phyloP scores from a whole-genome alignment of 129 eudicot species.

The Flaveria trinervia region DNA sequence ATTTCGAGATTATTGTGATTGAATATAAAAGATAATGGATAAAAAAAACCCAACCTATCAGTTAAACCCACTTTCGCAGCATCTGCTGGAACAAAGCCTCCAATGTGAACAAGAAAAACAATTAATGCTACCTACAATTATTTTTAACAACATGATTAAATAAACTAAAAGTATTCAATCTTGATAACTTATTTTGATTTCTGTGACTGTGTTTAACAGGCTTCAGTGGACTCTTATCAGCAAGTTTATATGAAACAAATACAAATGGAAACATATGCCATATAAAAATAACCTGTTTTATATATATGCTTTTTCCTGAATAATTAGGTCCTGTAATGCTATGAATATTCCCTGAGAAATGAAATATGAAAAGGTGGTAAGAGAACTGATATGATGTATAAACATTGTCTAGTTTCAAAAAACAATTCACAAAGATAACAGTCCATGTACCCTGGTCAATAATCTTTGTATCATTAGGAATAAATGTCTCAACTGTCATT shows the following conservation, averaged over 20 bases:
- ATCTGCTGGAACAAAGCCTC: slow-evolving; percentile 94
- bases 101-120: slow-evolving; percentile 62
- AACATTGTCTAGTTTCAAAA: background rate
- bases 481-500: slow-evolving; percentile 92
- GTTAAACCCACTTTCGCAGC: slow-evolving; percentile 89
- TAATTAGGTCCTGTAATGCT: slow-evolving; percentile 95
- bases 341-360: slow-evolving; percentile 66
- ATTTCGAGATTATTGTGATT: slow-evolving; percentile 8
- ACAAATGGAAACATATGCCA: background rate
- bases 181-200: background rate
- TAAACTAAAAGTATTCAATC: slow-evolving; percentile 13
- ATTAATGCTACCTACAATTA: slow-evolving; percentile 81
- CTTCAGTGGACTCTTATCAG: background rate
- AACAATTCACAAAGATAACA: slow-evolving; percentile 17
- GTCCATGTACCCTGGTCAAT: slow-evolving; percentile 57
- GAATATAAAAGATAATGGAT: slow-evolving; percentile 22
- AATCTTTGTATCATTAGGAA: slow-evolving; percentile 91
- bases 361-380: slow-evolving; percentile 10
- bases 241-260: slow-evolving; percentile 17
- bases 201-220: background rate
- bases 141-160: background rate
- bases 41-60: slow-evolving; percentile 46
- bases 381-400: background rate
- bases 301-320: slow-evolving; percentile 84
- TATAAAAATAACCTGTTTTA: slow-evolving; percentile 65